Evolutionary conservation across 805 yeast genomes (phyloP).

Genomic region (Cyberlindnera mississippiensis): DNA sequence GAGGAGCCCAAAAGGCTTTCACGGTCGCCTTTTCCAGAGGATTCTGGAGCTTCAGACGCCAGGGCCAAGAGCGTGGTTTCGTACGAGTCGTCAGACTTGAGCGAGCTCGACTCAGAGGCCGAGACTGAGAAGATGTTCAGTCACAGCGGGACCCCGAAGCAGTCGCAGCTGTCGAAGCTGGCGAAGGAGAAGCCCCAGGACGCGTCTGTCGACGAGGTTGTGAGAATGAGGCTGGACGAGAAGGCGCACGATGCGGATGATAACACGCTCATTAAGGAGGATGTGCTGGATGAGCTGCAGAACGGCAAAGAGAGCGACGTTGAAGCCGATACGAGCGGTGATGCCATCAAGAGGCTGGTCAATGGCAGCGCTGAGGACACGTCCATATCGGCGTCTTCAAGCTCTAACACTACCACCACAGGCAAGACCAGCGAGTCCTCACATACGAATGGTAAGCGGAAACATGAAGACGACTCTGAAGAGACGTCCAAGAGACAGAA

Average conservation of each 20-base stretch:
- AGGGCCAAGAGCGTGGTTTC: neutral
- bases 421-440: neutral
- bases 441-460: slow-evolving; percentile 13
- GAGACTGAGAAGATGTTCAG: slow-evolving; percentile 83
- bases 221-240: slow-evolving; percentile 9
- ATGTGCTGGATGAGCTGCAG: slow-evolving; percentile 19
- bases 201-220: slow-evolving; percentile 1
- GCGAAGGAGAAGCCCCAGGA: slow-evolving; percentile 33
- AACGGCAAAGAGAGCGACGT: slow-evolving; percentile 23
- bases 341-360: slow-evolving; percentile 23
- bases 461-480: slow-evolving; percentile 4
- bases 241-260: slow-evolving; percentile 14
- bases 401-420: neutral
- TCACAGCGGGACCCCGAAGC: slow-evolving; percentile 25
- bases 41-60: no score
- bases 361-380: slow-evolving; percentile 14
- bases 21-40: no score
- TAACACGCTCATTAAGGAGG: slow-evolving; percentile 24
- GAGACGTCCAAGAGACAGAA: slow-evolving; percentile 19
- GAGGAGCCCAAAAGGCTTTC: neutral
- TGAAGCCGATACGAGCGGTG: slow-evolving; percentile 22
- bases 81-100: slow-evolving; percentile 41
- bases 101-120: slow-evolving; percentile 74
- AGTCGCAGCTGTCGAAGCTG: slow-evolving; percentile 34
- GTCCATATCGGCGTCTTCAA: neutral